These are phyloP conservation scores for Heliophila coronopifolia DNA, from an alignment of 441 rosid species.

Conservation along the genomic window DNA sequence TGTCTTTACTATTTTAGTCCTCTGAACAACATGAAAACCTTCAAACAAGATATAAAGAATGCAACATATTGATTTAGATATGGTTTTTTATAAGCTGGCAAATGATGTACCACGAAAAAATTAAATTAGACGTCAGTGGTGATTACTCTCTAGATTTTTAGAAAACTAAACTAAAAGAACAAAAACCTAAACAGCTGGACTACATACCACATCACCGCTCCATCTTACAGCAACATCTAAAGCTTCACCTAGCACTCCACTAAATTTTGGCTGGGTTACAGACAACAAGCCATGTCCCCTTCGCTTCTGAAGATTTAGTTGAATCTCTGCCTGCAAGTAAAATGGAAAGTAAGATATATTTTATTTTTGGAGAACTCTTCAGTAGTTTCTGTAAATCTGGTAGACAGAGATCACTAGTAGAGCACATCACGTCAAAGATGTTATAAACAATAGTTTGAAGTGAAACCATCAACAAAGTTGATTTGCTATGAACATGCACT, in stretches of 20 bases:
- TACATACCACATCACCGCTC: constrained; percentile 99
- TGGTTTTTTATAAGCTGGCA: background rate
- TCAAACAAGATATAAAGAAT: background rate
- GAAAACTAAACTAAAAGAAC: constrained; percentile 12
- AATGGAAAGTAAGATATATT: constrained; percentile 23
- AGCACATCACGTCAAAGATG: no score
- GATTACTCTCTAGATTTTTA: constrained; percentile 11
- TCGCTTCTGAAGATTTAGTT: constrained; percentile 93
- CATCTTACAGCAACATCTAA: constrained; percentile 93
- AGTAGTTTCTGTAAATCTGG: background rate
- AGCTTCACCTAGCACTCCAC: constrained; percentile 97
- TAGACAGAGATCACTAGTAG: no score
- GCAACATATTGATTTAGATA: background rate
- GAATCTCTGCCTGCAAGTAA: constrained; percentile 83
- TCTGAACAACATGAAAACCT: constrained; percentile 6
- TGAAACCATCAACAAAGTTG: no score
- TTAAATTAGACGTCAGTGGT: background rate
- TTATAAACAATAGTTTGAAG: no score
- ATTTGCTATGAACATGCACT: no score
- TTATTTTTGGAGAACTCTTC: background rate
- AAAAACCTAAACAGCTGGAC: constrained; percentile 12
- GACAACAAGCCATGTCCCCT: constrained; percentile 93
- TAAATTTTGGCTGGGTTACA: constrained; percentile 86
- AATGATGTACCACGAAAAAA: constrained; percentile 8
- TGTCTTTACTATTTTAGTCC: constrained; percentile 6